These are phyloP conservation scores for Colletotrichum shisoi DNA, from an alignment of 2,329 filamentous ascomycete genomes.

Conservation along the genomic window DNA sequence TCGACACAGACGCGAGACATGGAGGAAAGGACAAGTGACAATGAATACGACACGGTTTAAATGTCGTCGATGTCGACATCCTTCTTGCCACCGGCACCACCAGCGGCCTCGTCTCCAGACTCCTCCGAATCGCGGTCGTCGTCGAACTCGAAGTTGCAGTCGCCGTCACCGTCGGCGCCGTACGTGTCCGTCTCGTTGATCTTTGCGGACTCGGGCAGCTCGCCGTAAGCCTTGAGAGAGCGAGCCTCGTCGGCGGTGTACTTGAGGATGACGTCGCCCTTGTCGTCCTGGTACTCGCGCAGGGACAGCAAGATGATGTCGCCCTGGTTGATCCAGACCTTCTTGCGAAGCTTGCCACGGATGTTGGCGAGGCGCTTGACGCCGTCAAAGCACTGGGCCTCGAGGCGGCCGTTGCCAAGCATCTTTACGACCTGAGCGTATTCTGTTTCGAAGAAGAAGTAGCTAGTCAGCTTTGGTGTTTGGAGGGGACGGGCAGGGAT, in stretches of 20 bases:
- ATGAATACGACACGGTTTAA: slow-evolving; percentile 56
- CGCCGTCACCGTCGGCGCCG: slow-evolving; percentile 89
- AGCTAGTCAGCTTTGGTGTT: slow-evolving; percentile 7
- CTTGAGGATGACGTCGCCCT: slow-evolving; percentile 96
- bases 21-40: slow-evolving; percentile 13
- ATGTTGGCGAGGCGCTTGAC: slow-evolving; percentile 74
- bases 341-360: slow-evolving; percentile 97
- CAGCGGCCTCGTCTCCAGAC: slow-evolving; percentile 61
- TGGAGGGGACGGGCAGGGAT: background rate
- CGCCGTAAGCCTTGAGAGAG: slow-evolving; percentile 94
- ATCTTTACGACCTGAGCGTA: slow-evolving; percentile 96
- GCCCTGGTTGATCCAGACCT: slow-evolving; percentile 99
- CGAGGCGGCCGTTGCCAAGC: slow-evolving; percentile 92
- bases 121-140: slow-evolving; percentile 77
- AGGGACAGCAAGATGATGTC: slow-evolving; percentile 90
- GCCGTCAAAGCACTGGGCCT: slow-evolving; percentile 94
- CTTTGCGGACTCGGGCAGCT: slow-evolving; percentile 96
- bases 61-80: slow-evolving; percentile 97
- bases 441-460: slow-evolving; percentile 57
- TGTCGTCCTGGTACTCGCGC: slow-evolving; percentile 92
- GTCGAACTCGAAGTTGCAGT: slow-evolving; percentile 98
- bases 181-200: slow-evolving; percentile 99
- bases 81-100: slow-evolving; percentile 68
- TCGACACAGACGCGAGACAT: slow-evolving; percentile 7
- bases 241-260: slow-evolving; percentile 96